Base-by-base conservation (phyloP, 306 rosid species). In the Glycine tomentella region DNA sequence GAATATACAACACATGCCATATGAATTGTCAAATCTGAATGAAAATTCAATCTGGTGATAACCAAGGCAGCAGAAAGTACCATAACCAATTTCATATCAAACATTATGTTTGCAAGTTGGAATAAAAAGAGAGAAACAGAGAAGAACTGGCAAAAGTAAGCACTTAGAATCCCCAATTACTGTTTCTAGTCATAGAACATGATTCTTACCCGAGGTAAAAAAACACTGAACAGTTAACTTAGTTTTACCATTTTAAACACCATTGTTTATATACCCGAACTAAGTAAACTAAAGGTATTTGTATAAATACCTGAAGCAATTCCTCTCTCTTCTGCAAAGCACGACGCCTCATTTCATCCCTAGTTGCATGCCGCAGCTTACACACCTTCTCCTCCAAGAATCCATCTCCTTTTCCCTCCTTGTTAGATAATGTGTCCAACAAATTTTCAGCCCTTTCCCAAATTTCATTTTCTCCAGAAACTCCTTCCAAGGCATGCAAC, bases 371-470 rank as follows among this genome's bases (percentile, higher is more conserved):
- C 31, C 99, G 90, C 90, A 96, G 88, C 85, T 81, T 84, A 66
- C 74, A 66, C 82, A 96, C 97, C 83, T 92, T 89, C 84, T 96
- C 99, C 91, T 90, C 97, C 89, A 96, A 81, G 81, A 92, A 96
- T 44, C 99, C 97, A 88, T 93, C 97, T 77, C 99, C 99, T 78
- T 93, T 93, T 52, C 93, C 98, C 78, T 96, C 99, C 89, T 92
- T 96, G 87, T 92, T 92, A 79, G 97, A 87, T 74, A 93, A 91
- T 1, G 94, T 93, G 85, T 96, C 99, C 83, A 96, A 84, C 91
- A 96, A 90, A 82, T 96, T 96, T 69, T 96, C 99, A 49, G 99
- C 98, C 97, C 98, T 92, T 11, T 93, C 98, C 71, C 98, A 97
- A 68, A 96, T 92, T 88, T 93, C 98, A 53, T 92, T 92, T 87